Base-by-base conservation (phyloP, 2,329 filamentous ascomycete genomes). In the Penicillium brasilianum region DNA sequence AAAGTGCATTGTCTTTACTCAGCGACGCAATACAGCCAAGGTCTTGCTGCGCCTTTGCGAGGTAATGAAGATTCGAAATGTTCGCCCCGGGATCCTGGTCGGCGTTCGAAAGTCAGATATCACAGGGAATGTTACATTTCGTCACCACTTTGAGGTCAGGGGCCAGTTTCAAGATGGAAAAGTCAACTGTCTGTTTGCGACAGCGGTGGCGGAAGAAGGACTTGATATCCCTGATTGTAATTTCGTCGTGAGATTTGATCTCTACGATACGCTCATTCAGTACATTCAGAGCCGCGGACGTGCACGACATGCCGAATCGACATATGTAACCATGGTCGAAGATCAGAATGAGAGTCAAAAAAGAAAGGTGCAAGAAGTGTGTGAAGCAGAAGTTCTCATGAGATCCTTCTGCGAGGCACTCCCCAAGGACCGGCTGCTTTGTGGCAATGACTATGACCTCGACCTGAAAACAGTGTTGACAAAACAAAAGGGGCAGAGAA, bases 231-330 rank as follows among this genome's bases (percentile, higher is more conserved):
- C 86, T 4, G 85, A 87, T 61, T 89, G 87, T 76, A 89, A 89
- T 65, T 74, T 89, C n/a, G 83, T 89, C 11, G 77, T 89, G 28
- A 81, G 81, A 76, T 99, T 97, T 70, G 92, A 98, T 72, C 84
- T 96, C 2, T 97, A 93, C 76, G 83, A 85, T 11, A 97, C 94
- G 0, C 88, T 97, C 76, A 98, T 98, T 55, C 91, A 96, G 71
- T 98, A 97, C 72, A 88, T 98, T 20, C 95, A 99, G 75, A 97
- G 93, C 14, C 87, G 92, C 64, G 95, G 95, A 0, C 87, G 95
- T 57, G 95, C 95, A 13, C 86, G 95, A 41, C 90, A 92, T 69
- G 76, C 79, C 0, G 84, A 89, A 57, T 98, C 95, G 0, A 88
- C 85, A 78, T 97, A 94, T 74, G 85, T 93, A 36, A 91, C 91